phyloP scores from a whole-genome alignment of 2,329 filamentous ascomycete species.

The Claviceps fusiformis region DNA sequence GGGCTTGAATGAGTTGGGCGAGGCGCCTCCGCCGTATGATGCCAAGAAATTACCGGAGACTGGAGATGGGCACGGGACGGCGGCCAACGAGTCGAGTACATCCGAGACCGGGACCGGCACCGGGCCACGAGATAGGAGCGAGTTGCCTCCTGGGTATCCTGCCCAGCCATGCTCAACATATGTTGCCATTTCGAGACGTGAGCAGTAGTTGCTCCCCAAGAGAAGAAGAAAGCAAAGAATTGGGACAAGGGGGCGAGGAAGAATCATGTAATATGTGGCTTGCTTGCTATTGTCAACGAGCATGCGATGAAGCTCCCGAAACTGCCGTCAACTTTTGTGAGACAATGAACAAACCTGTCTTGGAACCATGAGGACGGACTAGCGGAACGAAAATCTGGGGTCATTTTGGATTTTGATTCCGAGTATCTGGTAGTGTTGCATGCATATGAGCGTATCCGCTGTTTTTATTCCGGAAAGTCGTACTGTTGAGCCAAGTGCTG shows the following conservation, averaged over 20 bases:
- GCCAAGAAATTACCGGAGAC: conserved; percentile 15
- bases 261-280: background rate
- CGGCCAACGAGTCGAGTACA: background rate
- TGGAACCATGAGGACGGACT: background rate
- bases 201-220: conserved; percentile 1
- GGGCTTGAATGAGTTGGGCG: conserved; percentile 49
- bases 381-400: background rate
- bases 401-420: too few relatives aligned
- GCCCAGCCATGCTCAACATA: conserved; percentile 13
- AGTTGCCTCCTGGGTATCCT: conserved; percentile 17
- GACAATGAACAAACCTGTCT: background rate
- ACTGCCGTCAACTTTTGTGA: background rate
- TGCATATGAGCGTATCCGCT: too few relatives aligned
- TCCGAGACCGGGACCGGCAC: background rate
- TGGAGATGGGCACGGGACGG: background rate
- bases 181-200: conserved; percentile 6
- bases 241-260: background rate
- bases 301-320: background rate
- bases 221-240: too few relatives aligned
- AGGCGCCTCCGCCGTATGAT: conserved; percentile 51
- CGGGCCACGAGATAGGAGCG: conserved; percentile 16
- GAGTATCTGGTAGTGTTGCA: too few relatives aligned
- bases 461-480: too few relatives aligned
- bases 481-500: too few relatives aligned
- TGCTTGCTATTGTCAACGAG: background rate